Base-by-base conservation (phyloP, 306 rosid genomes). In the Prunus armeniaca region DNA sequence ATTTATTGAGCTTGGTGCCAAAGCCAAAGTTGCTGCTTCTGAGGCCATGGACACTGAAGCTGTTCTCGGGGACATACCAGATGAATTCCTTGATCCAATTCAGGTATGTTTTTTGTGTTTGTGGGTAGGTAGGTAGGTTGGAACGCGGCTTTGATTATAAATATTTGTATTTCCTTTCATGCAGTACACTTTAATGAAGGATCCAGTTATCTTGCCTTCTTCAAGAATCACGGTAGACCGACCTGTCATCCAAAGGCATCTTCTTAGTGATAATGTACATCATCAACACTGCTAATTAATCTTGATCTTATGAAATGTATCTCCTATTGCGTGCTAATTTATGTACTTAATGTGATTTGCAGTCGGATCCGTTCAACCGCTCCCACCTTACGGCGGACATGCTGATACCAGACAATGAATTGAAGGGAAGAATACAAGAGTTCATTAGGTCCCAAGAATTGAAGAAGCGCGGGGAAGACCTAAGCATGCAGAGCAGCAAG, bases 131-230 rank as follows among this genome's bases (percentile, higher is more conserved):
- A n/a, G 3, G 34, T 77, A 5, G 9, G 65, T 24, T 28, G 25
- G 52, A 20, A 19, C 47, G 43, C 7, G 18, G 52, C 24, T 15
- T 57, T 46, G 38, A 27, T 18, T 13, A 9, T 56, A 15, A 15
- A 10, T 13, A 10, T 38, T 46, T 32, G 11, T 27, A 8, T 77
- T 55, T 61, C 4, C 76, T 69, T 46, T 55, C 9, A 65, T 78
- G 88, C 84, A 96, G 99, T 96, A 93, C 85, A 96, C 99, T 78
- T 82, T 96, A 79, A 96, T 96, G 98, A 96, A 91, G 84, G 99
- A 96, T 85, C 99, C 99, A 34, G 99, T 96, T 75, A 93, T 91
- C 86, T 88, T 96, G 82, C 99, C 98, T 71, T 96, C 99, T 76
- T 96, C 99, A 74, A 88, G 93, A 85, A 96, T 82, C 78, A 92